Conservation (phyloP, 441 rosid genomes). For the Capsella rubella region DNA sequence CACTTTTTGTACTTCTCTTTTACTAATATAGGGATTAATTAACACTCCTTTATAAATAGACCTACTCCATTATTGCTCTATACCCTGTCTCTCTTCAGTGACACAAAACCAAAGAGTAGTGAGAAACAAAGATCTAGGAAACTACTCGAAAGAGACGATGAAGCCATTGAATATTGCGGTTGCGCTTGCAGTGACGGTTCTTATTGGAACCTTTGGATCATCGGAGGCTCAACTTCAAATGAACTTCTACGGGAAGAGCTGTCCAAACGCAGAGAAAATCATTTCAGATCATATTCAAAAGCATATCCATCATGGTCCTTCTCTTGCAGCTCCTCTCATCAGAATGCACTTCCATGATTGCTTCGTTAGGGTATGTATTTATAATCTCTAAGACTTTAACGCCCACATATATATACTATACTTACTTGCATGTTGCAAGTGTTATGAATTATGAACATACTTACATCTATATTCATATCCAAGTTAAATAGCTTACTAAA, state of each 20-base stretch:
- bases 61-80: slow-evolving; percentile 36
- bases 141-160: slow-evolving; percentile 26
- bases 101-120: slow-evolving; percentile 33
- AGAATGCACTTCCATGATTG: slow-evolving; percentile 95
- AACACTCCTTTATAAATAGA: slow-evolving; percentile 33
- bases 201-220: slow-evolving; percentile 47
- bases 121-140: slow-evolving; percentile 24
- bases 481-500: neutral
- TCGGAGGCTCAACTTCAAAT: slow-evolving; percentile 61
- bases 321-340: slow-evolving; percentile 73
- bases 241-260: slow-evolving; percentile 66
- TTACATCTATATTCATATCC: neutral
- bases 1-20: too few relatives aligned
- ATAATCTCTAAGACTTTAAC: neutral
- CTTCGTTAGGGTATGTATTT: slow-evolving; percentile 70
- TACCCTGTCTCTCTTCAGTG: slow-evolving; percentile 33
- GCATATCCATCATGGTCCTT: slow-evolving; percentile 72
- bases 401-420: neutral
- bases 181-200: slow-evolving; percentile 38
- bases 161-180: slow-evolving; percentile 14
- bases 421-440: neutral
- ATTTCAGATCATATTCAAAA: slow-evolving; percentile 55
- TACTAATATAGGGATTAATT: too few relatives aligned
- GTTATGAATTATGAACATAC: neutral
- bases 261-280: slow-evolving; percentile 81